Evolutionary conservation across 2,329 filamentous ascomycete species (phyloP).

Genomic region (Leptodontidium sp.): DNA sequence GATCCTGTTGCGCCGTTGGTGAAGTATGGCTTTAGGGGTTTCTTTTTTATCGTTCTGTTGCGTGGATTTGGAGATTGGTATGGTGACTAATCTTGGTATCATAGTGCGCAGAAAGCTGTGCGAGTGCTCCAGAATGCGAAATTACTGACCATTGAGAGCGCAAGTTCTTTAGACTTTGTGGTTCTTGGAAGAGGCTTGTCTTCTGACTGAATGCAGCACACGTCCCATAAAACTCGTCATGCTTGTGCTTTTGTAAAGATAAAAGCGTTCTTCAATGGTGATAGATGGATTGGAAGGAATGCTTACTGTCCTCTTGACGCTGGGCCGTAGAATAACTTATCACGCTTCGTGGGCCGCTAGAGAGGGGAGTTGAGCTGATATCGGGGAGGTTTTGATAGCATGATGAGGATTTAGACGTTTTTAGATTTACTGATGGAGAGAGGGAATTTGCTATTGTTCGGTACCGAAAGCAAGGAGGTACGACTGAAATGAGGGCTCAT

Average conservation of each 20-base stretch:
- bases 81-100: no score
- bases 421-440: no score
- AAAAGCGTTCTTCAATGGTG: conserved; percentile 49
- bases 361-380: not conserved
- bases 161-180: conserved; percentile 42
- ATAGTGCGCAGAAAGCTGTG: not conserved
- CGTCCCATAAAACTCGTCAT: conserved; percentile 43
- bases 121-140: conserved; percentile 44
- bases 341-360: conserved; percentile 32
- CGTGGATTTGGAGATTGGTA: not conserved
- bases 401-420: not conserved
- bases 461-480: no score
- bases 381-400: not conserved
- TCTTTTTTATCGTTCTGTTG: not conserved
- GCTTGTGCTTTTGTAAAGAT: conserved; percentile 46
- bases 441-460: no score
- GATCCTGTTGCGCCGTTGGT: conserved; percentile 46
- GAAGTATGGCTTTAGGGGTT: not conserved
- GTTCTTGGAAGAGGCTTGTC: no score
- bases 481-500: no score
- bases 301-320: conserved; percentile 56
- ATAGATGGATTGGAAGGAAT: conserved; percentile 52
- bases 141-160: conserved; percentile 57
- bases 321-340: conserved; percentile 49
- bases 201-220: conserved; percentile 53